phyloP scores from a whole-genome alignment of 2,329 filamentous ascomycete genomes.

The Didymellaceae sp. region DNA sequence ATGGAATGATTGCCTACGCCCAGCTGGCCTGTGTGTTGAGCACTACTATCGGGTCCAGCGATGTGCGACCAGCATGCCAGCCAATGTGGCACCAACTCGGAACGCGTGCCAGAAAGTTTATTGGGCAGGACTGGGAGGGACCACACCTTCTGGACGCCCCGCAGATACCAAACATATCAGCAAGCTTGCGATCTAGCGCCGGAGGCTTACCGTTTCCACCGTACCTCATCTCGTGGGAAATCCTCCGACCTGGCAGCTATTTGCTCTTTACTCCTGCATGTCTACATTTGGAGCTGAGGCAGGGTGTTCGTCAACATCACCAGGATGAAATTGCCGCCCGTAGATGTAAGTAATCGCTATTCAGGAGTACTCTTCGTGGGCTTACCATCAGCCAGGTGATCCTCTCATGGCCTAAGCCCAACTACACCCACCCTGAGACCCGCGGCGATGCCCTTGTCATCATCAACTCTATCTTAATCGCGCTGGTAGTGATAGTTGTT shows the following conservation, averaged over 20 bases:
- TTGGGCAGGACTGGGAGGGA: constrained; percentile 4
- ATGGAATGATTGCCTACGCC: neutral
- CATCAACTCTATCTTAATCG: constrained; percentile 49
- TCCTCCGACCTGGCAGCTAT: constrained; percentile 2
- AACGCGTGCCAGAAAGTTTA: constrained; percentile 9
- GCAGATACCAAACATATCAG: constrained; percentile 13
- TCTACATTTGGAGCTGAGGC: neutral
- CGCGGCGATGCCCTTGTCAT: constrained; percentile 50
- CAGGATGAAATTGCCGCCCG: constrained; percentile 40
- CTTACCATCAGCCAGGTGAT: constrained; percentile 23
- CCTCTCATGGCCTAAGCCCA: constrained; percentile 48
- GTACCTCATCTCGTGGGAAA: constrained; percentile 3
- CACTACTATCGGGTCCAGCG: constrained; percentile 1
- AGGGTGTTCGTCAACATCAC: constrained; percentile 10
- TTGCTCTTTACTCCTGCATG: constrained; percentile 16
- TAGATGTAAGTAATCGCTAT: constrained; percentile 28
- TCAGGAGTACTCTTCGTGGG: neutral
- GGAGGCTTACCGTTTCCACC: constrained; percentile 5
- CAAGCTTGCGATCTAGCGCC: constrained; percentile 16
- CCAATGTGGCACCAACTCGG: constrained; percentile 15
- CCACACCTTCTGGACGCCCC: constrained; percentile 7
- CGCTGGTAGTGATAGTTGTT: constrained; percentile 47
- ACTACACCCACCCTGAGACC: constrained; percentile 50
- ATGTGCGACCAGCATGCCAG: constrained; percentile 17
- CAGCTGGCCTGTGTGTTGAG: constrained; percentile 5